These are phyloP conservation scores for Fusarium proliferatum DNA, from an alignment of 2,329 filamentous ascomycete genomes.

Conservation along the genomic window DNA sequence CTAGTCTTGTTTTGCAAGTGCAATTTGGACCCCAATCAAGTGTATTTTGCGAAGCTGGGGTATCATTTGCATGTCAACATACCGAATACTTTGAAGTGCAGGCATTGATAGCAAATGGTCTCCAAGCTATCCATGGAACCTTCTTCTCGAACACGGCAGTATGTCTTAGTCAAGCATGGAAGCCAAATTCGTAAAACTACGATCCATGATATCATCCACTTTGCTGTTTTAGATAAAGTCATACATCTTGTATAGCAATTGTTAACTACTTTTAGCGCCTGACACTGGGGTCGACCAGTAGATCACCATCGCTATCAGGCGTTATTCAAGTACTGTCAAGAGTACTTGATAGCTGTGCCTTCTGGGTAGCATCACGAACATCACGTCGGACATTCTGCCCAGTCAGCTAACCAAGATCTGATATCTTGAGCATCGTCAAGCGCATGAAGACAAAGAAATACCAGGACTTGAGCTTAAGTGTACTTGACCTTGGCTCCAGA, in stretches of 20 bases:
- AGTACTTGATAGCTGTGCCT: neutral
- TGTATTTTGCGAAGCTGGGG: constrained; percentile 39
- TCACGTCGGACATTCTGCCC: neutral
- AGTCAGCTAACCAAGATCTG: neutral
- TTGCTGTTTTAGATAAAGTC: constrained; percentile 39
- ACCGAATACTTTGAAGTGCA: constrained; percentile 18
- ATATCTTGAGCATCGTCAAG: neutral
- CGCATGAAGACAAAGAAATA: neutral
- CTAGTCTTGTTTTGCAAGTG: constrained; percentile 42
- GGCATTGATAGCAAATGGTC: constrained; percentile 10
- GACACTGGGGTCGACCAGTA: constrained; percentile 12
- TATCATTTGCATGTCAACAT: constrained; percentile 12
- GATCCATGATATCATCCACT: constrained; percentile 39
- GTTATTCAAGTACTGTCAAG: constrained; percentile 12
- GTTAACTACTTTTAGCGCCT: constrained; percentile 14
- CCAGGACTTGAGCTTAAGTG: neutral
- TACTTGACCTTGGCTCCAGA: neutral
- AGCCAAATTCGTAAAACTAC: constrained; percentile 29
- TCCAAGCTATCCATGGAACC: constrained; percentile 22
- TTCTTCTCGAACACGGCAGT: constrained; percentile 28
- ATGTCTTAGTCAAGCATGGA: constrained; percentile 39
- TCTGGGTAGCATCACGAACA: neutral
- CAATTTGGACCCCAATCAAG: constrained; percentile 39
- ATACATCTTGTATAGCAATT: constrained; percentile 23
- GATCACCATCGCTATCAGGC: neutral